Evolutionary conservation across 2,329 filamentous ascomycete species (phyloP), one percentile per base, ranked within the genome.

Genomic region (Hypoxylon sp.): DNA sequence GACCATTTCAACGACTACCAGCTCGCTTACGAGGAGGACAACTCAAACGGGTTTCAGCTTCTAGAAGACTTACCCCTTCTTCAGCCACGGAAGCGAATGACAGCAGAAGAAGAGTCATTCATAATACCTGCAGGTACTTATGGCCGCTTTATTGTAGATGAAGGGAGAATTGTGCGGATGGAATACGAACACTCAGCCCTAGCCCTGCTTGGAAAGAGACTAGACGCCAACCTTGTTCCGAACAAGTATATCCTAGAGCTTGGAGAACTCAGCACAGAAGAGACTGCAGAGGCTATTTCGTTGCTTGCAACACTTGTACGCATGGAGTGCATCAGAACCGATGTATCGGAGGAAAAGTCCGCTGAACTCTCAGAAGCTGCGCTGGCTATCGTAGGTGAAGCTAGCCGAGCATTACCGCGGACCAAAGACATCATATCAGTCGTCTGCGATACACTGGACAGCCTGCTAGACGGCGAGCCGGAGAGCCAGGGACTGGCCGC

Each of bases 391-490:
- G 77, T 91, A 34, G 83, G 86, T 36, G 87, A 89, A 81, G 85
- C 84, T 70, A 87, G 83, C 79, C 88, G 82, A 76, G 86, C 78
- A 67, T 82, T 84, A 70, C 81, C 81, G 23, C 83, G 86, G 36
- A 89, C 87, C 61, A 87, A 85, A 69, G 95, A 98, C 77, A 90
- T 98, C 57, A 86, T 97, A 57, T 89, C 88, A 10, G 87, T 98
- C 45, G 83, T 98, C 28, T 92, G 94, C 72, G 91, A 97, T 67
- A 93, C 95, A 1, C 90, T 98, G 72, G 96, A 98, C 72, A 85
- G 85, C 63, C 85, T 86, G 60, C 84, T 89, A 69, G 87, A 91
- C 45, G 87, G 88, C 46, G 86, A 88, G 17, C 77, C 87, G n/a
- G 89, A 90, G 43, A 87, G 89, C 10, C 80, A 90, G 45, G 87